Percentiles rank a stretch among this genome's conserved stretches.
Evolutionary conservation across 768 basidiomycete genomes (phyloP).

Genomic region (Favolaschia claudopus): DNA sequence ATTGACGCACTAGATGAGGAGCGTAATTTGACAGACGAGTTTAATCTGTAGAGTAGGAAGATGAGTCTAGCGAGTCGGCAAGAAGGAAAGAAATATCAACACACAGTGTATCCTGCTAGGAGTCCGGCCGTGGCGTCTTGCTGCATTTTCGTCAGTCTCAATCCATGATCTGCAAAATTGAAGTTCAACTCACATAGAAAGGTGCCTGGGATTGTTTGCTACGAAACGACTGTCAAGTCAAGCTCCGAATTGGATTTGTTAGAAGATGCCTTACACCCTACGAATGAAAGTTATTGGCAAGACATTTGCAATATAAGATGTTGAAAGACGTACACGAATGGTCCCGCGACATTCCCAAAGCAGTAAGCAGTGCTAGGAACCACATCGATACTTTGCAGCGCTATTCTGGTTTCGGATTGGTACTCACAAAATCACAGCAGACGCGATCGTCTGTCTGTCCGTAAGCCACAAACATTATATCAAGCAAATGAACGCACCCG

Average conservation of each 20-base stretch:
- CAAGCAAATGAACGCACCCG: too few relatives aligned
- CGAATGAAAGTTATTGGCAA: not conserved
- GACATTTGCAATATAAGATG: not conserved
- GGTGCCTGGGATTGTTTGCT: slow-evolving; percentile 27
- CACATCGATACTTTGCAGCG: not conserved
- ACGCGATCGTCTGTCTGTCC: slow-evolving; percentile 16
- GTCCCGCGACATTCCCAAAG: slow-evolving; percentile 28
- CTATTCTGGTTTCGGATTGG: not conserved
- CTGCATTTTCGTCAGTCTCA: not conserved
- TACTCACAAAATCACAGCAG: slow-evolving; percentile 23
- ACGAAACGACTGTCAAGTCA: not conserved
- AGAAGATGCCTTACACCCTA: slow-evolving; percentile 17
- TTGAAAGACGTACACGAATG: slow-evolving; percentile 22
- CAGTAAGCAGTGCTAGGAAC: slow-evolving; percentile 23
- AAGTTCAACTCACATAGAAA: slow-evolving; percentile 16
- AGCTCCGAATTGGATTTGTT: too few relatives aligned
- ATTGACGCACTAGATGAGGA: slow-evolving; percentile 19
- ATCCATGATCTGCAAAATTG: not conserved
- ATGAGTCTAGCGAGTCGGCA: not conserved
- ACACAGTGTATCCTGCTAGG: slow-evolving; percentile 22
- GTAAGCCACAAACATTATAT: too few relatives aligned
- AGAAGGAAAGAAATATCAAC: too few relatives aligned
- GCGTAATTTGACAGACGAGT: slow-evolving; percentile 24
- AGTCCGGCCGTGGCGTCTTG: slow-evolving; percentile 26
- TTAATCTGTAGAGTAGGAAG: slow-evolving; percentile 12